phyloP scores from a whole-genome alignment of 768 basidiomycete genomes.

The Amanita molliuscula region DNA sequence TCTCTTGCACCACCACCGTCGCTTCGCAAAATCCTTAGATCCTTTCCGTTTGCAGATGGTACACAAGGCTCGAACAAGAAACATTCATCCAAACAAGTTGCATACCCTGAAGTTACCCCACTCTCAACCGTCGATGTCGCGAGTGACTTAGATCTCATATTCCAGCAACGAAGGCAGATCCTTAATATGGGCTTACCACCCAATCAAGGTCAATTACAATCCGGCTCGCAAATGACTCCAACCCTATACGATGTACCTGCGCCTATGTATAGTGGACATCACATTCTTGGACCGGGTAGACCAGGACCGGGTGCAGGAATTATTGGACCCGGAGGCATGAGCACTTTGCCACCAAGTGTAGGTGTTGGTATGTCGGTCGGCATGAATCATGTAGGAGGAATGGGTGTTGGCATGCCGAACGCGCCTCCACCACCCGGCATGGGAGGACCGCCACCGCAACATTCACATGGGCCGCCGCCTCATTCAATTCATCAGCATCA shows the following conservation, averaged over 20 bases:
- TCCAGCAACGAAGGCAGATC: conserved; percentile 27
- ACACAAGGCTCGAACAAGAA: conserved; percentile 14
- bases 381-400: conserved; percentile 2
- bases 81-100: conserved; percentile 17
- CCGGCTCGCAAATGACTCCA: conserved; percentile 2
- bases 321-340: conserved; percentile 6
- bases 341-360: conserved; percentile 1
- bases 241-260: conserved; percentile 6
- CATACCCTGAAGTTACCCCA: conserved; percentile 36
- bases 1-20: conserved; percentile 42
- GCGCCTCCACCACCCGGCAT: not conserved
- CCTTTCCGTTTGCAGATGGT: conserved; percentile 35
- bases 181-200: not conserved
- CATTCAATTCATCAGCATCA: conserved; percentile 6
- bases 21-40: conserved; percentile 56
- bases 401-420: conserved; percentile 9
- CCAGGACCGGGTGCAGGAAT: conserved; percentile 4
- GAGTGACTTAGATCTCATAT: conserved; percentile 44
- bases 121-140: conserved; percentile 39
- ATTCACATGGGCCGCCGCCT: not conserved
- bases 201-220: not conserved
- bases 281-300: conserved; percentile 1
- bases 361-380: conserved; percentile 1
- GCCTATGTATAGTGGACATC: conserved; percentile 1
- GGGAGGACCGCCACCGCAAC: not conserved